Evolutionary conservation across 331 rosid species (phyloP), one percentile per base, ranked within the genome.

Genomic region (Ulmus americana): DNA sequence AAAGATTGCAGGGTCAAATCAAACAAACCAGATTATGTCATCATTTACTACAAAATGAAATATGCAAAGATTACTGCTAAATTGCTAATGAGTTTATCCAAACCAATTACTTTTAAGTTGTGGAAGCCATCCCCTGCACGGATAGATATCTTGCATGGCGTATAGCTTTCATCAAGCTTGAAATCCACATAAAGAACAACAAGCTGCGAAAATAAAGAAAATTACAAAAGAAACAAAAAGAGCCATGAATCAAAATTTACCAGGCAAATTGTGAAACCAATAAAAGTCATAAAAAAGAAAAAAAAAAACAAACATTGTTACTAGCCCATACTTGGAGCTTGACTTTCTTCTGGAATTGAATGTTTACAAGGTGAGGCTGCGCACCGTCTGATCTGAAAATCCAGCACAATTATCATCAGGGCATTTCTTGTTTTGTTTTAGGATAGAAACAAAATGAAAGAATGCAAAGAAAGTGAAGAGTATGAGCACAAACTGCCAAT

Each of bases 101-200:
- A 45, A 70, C 20, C 8, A 39, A 20, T 5, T 56, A 91, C 97
- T 88, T 89, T 92, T 75, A 88, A 68, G 73, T 89, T 92, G 78
- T 92, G 98, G 68, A 92, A 88, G 39, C 96, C 98, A 62, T 83
- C 98, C 13, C 98, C 96, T 0, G 95, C 89, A 0, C 96, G 94
- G 6, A 92, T 83, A 15, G 95, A 86, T 39, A 92, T 64, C 78
- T 86, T 88, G 50, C 95, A 83, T 0, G 95, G 96, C 7, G 98
- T 92, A 59, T 92, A 92, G 84, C 98, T 92, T 76, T 92, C 98
- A 7, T 92, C 98, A 47, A 82, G 86, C 85, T 92, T 88, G 85
- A 89, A 85, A 82, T 92, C 95, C 75, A 89, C 87, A 73, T 89
- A 92, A 0, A 92, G 73, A 65, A 83, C 91, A 74, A 89, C 86